Evolutionary conservation across 768 basidiomycete species (phyloP).

Genomic region (Boletus edulis): DNA sequence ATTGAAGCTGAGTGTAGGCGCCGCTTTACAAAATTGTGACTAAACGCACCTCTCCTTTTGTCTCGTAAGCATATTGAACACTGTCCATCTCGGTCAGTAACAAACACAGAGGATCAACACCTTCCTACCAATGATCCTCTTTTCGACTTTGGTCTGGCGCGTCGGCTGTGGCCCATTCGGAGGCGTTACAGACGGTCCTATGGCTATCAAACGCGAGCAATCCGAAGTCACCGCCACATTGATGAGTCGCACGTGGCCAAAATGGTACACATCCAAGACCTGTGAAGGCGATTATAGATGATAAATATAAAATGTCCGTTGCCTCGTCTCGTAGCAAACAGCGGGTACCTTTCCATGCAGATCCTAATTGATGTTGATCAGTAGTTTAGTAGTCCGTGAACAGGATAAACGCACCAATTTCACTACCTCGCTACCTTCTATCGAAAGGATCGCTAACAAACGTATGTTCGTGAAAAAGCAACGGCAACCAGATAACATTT

Average conservation of each 20-base stretch:
- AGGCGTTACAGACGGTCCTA: slow-evolving; percentile 44
- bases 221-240: slow-evolving; percentile 51
- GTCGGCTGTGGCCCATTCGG: slow-evolving; percentile 44
- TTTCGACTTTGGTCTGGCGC: slow-evolving; percentile 45
- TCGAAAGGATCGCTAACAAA: slow-evolving; percentile 44
- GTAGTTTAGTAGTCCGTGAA: neutral
- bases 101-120: neutral
- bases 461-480: neutral
- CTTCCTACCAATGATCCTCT: slow-evolving; percentile 47
- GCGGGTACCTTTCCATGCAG: slow-evolving; percentile 36
- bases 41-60: slow-evolving; percentile 43
- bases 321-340: neutral
- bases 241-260: slow-evolving; percentile 45
- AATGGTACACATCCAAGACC: slow-evolving; percentile 40
- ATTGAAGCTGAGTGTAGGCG: neutral
- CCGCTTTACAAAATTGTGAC: neutral
- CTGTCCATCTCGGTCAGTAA: slow-evolving; percentile 26
- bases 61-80: slow-evolving; percentile 46
- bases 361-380: slow-evolving; percentile 31
- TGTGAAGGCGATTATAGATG: slow-evolving; percentile 3
- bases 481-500: neutral
- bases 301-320: neutral
- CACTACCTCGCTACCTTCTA: slow-evolving; percentile 45
- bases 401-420: slow-evolving; percentile 37
- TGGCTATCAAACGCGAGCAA: slow-evolving; percentile 42